phyloP scores from a whole-genome alignment of 2,329 filamentous ascomycete genomes.

The Cryoendolithus antarcticus region DNA sequence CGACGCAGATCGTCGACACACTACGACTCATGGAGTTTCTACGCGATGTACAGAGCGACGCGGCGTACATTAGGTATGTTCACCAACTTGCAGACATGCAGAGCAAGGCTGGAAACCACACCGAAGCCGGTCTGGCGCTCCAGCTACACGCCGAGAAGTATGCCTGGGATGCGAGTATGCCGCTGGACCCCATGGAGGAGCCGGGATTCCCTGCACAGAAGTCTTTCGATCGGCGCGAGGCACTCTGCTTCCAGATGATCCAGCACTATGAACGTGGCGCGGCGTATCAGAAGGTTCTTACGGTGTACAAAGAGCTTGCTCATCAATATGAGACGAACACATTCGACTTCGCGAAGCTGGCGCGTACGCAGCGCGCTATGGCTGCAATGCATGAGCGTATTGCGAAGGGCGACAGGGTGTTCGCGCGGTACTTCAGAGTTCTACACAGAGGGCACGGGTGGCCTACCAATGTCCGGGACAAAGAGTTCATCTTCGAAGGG shows the following conservation, averaged over 20 bases:
- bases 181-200: constrained; percentile 54
- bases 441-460: constrained; percentile 84
- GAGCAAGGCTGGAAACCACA: constrained; percentile 60
- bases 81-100: constrained; percentile 79
- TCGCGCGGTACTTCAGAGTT: constrained; percentile 83
- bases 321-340: constrained; percentile 80
- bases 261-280: constrained; percentile 90
- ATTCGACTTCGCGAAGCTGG: constrained; percentile 86
- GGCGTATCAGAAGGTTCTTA: constrained; percentile 79
- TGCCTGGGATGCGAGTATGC: constrained; percentile 67
- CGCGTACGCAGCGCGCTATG: constrained; percentile 78
- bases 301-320: constrained; percentile 81
- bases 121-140: constrained; percentile 79
- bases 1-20: constrained; percentile 74
- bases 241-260: constrained; percentile 88
- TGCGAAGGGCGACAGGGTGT: constrained; percentile 63
- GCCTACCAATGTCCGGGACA: constrained; percentile 66
- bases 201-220: constrained; percentile 73
- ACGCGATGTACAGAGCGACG: constrained; percentile 90
- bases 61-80: constrained; percentile 92
- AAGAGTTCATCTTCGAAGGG: constrained; percentile 86
- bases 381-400: constrained; percentile 85
- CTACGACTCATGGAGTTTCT: constrained; percentile 90
- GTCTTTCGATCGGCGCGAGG: constrained; percentile 84
- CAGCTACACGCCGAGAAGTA: constrained; percentile 87